Base-by-base conservation (phyloP, 2,329 filamentous ascomycete genomes). In the Aureobasidium sp. region DNA sequence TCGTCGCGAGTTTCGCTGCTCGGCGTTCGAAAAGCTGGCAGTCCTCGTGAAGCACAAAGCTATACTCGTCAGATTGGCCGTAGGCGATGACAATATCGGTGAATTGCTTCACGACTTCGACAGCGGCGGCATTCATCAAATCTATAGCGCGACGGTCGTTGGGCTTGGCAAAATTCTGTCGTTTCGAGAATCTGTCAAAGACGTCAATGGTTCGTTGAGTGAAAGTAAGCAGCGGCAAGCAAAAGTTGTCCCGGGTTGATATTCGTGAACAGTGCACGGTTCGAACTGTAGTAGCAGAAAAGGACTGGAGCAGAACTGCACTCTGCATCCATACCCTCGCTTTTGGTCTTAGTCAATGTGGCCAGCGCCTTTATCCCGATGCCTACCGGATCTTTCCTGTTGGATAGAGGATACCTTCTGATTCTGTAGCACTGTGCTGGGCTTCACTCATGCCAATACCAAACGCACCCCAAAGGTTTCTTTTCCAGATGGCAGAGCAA, bases 91-190 rank as follows among this genome's bases (percentile, higher is more conserved):
- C 85, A 66, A 97, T 85, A 69, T 97, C 93, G 4, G 91, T 86
- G 27, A 97, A 77, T 56, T 95, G 89, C 65, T 83, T 84, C 77
- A 97, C 85, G 51, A 97, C 90, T 6, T 88, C 87, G 64, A 85
- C 84, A n/a, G 94, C 94, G 2, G 91, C 91, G 1, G 86, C 85
- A 70, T 99, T 99, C 93, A 99, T 97, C 67, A 99, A 85, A 73
- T 95, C 85, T 13, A 97, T 78, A 0, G 92, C 94, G 66, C 90
- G 84, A 44, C 82, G 82, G 74, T 99, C 94, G 75, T 97, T 99
- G 42, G 94, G 94, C 76, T 97, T 99, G 68, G 86, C 81, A 71
- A 97, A 97, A 26, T 78, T 78, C 76, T 97, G 94, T 74, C 88
- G 90, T 65, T 85, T 82, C 64, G 90, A 92, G 68, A 97, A 85